These are phyloP conservation scores for Leccinum aurantiacum DNA, from an alignment of 768 basidiomycete genomes.

Conservation along the genomic window DNA sequence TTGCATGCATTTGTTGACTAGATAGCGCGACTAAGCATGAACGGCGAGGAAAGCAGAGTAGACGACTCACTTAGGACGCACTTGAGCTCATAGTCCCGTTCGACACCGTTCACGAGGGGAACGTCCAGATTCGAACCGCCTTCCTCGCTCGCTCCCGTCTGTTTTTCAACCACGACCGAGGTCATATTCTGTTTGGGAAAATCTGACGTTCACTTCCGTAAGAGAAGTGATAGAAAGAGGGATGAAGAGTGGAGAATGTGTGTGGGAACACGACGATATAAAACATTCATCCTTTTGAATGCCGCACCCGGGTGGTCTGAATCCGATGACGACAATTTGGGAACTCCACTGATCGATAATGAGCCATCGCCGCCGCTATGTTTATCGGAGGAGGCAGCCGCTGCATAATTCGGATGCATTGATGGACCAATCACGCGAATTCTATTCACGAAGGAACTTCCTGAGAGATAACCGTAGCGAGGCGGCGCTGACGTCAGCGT, in stretches of 20 bases:
- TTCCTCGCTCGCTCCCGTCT: slow-evolving; percentile 13
- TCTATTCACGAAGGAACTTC: neutral
- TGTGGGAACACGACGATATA: slow-evolving; percentile 8
- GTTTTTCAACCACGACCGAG: slow-evolving; percentile 19
- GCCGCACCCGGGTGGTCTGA: neutral
- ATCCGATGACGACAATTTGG: slow-evolving; percentile 2
- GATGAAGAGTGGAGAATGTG: slow-evolving; percentile 1
- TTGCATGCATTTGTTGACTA: slow-evolving; percentile 48
- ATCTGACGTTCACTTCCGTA: neutral
- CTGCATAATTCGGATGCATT: neutral
- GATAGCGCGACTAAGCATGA: neutral
- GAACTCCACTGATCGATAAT: slow-evolving; percentile 1
- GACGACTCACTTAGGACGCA: slow-evolving; percentile 30
- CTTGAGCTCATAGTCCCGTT: slow-evolving; percentile 34
- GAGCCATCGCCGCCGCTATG: neutral
- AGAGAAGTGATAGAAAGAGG: neutral
- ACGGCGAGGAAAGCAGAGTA: neutral
- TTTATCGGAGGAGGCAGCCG: neutral
- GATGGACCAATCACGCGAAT: neutral
- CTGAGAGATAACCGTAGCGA: too few species aligned
- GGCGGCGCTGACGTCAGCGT: too few species aligned
- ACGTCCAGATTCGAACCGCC: slow-evolving; percentile 4
- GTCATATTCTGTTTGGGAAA: slow-evolving; percentile 4
- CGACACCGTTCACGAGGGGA: slow-evolving; percentile 25
- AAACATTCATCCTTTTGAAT: slow-evolving; percentile 11